Conservation (phyloP, 352 stramenopile genomes). For the Pythium apleroticum region DNA sequence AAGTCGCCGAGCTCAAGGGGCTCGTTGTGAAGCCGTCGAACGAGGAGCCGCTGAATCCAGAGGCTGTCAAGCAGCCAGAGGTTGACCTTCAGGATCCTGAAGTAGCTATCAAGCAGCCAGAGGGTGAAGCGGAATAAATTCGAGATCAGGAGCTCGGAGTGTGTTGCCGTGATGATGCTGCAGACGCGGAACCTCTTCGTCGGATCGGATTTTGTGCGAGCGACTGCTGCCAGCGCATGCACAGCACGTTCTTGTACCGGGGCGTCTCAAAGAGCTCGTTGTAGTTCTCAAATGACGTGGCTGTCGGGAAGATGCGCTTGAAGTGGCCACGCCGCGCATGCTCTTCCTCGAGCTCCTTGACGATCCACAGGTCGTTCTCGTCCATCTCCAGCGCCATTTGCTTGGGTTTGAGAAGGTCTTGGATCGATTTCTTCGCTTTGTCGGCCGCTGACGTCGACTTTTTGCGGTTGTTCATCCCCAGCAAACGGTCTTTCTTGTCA, state of each 20-base stretch:
- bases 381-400: conserved; percentile 41
- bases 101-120: background rate
- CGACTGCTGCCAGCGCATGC: conserved; percentile 50
- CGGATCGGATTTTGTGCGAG: conserved; percentile 19
- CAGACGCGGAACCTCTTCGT: conserved; percentile 35
- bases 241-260: conserved; percentile 59
- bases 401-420: conserved; percentile 38
- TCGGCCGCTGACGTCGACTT: conserved; percentile 9
- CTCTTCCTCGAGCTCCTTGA: conserved; percentile 71
- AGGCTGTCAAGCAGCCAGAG: background rate
- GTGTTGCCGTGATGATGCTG: background rate
- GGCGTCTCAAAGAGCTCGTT: conserved; percentile 50
- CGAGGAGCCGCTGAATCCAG: background rate
- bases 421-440: conserved; percentile 27
- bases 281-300: conserved; percentile 53
- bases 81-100: background rate
- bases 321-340: conserved; percentile 64
- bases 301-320: conserved; percentile 68
- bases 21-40: conserved; percentile 3
- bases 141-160: background rate
- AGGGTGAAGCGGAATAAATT: background rate
- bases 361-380: conserved; percentile 48
- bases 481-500: conserved; percentile 49
- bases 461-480: conserved; percentile 35
- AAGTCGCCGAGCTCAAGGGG: conserved; percentile 29